These are phyloP conservation scores for Prunus dulcis DNA, from an alignment of 306 rosid genomes.

Conservation along the genomic window DNA sequence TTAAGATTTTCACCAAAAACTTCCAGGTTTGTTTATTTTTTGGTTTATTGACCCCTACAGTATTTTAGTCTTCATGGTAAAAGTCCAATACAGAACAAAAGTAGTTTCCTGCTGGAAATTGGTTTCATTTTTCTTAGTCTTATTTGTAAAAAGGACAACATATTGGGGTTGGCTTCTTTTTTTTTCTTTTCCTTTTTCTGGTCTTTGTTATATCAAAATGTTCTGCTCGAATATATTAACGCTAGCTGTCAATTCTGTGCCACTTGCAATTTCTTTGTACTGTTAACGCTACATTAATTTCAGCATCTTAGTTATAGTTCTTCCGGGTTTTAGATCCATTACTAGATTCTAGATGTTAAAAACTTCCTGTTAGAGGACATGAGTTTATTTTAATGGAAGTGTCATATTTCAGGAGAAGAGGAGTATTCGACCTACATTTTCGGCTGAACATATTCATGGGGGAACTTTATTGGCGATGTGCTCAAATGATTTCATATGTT, in stretches of 20 bases:
- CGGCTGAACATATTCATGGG: slow-evolving; percentile 85
- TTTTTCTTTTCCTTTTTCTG: neutral
- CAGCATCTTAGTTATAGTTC: slow-evolving; percentile 15
- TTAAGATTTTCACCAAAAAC: slow-evolving; percentile 84
- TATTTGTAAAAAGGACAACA: too few relatives aligned
- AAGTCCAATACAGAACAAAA: neutral
- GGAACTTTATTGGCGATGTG: slow-evolving; percentile 94
- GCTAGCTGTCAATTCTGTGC: neutral
- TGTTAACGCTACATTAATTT: neutral
- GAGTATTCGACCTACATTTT: slow-evolving; percentile 90
- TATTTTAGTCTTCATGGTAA: slow-evolving; percentile 10
- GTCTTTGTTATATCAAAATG: neutral
- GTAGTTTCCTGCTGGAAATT: neutral
- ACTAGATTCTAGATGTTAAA: neutral
- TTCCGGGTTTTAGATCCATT: neutral
- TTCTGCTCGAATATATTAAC: slow-evolving; percentile 14
- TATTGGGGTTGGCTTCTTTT: neutral
- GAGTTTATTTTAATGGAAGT: slow-evolving; percentile 16
- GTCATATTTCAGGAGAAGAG: slow-evolving; percentile 76
- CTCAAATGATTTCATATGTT: slow-evolving; percentile 98
- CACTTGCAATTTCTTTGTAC: neutral
- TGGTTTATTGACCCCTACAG: neutral
- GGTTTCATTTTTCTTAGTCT: neutral
- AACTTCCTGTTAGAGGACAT: slow-evolving; percentile 10
- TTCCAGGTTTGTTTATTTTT: slow-evolving; percentile 69